These are phyloP conservation scores for Chaetomiaceae sp. DNA, from an alignment of 2,329 filamentous ascomycete species.

Conservation along the genomic window DNA sequence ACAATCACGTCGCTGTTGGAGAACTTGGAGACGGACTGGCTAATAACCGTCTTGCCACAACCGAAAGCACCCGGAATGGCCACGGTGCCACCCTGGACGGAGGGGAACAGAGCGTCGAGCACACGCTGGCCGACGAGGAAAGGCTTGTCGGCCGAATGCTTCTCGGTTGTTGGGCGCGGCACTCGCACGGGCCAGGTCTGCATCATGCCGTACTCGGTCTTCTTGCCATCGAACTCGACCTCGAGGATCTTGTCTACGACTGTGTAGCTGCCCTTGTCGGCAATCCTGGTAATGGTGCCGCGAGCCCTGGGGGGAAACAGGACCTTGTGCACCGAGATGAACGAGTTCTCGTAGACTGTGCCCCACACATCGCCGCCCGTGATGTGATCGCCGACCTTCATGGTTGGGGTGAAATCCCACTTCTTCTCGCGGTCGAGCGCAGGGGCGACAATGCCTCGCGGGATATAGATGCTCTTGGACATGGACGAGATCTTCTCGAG, in stretches of 20 bases:
- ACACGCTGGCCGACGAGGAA: conserved; percentile 97
- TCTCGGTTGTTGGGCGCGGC: conserved; percentile 86
- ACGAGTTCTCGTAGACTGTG: conserved; percentile 90
- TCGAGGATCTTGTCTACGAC: conserved; percentile 92
- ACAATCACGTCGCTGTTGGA: conserved; percentile 99
- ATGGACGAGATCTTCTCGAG: conserved; percentile 75
- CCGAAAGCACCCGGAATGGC: conserved; percentile 98
- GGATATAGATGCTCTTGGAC: conserved; percentile 92
- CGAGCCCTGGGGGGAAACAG: conserved; percentile 83
- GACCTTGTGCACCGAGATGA: conserved; percentile 90
- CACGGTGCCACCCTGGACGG: conserved; percentile 94
- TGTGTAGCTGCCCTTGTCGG: conserved; percentile 85
- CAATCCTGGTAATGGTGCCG: conserved; percentile 88
- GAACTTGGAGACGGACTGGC: conserved; percentile 97
- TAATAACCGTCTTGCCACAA: conserved; percentile 99
- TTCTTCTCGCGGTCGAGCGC: conserved; percentile 87
- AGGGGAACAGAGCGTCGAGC: conserved; percentile 90
- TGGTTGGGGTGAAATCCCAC: conserved; percentile 89
- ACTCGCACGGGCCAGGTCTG: conserved; percentile 98
- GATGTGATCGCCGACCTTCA: conserved; percentile 96
- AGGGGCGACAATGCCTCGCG: conserved; percentile 83
- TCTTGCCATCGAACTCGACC: conserved; percentile 94
- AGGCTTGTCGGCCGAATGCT: conserved; percentile 80
- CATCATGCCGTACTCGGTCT: conserved; percentile 96
- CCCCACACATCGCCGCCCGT: conserved; percentile 96